phyloP scores from a whole-genome alignment of 768 basidiomycete genomes.

The Leccinum olivaceopallidum region DNA sequence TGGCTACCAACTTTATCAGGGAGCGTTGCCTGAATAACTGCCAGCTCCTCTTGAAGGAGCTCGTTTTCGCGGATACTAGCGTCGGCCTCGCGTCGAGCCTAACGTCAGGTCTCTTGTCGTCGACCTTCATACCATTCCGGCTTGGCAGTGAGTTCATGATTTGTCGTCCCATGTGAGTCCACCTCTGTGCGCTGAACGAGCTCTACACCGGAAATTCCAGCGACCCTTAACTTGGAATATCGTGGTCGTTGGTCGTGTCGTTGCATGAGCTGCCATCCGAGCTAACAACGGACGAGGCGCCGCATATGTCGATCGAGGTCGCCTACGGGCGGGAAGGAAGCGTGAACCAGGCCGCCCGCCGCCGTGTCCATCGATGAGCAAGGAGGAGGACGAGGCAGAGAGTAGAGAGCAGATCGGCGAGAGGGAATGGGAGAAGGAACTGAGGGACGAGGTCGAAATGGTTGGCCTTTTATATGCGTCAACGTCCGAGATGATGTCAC shows the following conservation, averaged over 20 bases:
- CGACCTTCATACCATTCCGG: conserved; percentile 1
- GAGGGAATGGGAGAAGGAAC: neutral
- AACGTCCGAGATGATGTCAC: neutral
- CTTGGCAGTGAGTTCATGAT: conserved; percentile 14
- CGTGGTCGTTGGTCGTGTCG: neutral
- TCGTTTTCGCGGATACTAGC: conserved; percentile 13
- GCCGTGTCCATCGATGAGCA: conserved; percentile 6
- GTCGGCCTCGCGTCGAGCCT: conserved; percentile 15
- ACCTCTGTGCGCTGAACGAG: conserved; percentile 9
- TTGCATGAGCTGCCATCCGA: neutral
- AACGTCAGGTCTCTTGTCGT: conserved; percentile 9
- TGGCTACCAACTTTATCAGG: conserved; percentile 8
- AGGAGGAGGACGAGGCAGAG: neutral
- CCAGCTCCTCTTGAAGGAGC: conserved; percentile 18
- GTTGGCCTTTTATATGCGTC: neutral
- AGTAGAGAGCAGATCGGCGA: neutral
- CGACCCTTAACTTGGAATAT: conserved; percentile 5
- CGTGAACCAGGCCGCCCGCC: neutral
- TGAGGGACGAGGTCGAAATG: too few relatives aligned
- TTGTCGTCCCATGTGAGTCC: conserved; percentile 3
- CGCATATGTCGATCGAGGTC: neutral
- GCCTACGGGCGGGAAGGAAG: neutral
- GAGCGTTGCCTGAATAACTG: conserved; percentile 9
- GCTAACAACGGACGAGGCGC: neutral
- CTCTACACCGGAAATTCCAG: conserved; percentile 7